Conservation (phyloP, 108 stramenopile genomes). For the Hondaea fermentalgiana region DNA sequence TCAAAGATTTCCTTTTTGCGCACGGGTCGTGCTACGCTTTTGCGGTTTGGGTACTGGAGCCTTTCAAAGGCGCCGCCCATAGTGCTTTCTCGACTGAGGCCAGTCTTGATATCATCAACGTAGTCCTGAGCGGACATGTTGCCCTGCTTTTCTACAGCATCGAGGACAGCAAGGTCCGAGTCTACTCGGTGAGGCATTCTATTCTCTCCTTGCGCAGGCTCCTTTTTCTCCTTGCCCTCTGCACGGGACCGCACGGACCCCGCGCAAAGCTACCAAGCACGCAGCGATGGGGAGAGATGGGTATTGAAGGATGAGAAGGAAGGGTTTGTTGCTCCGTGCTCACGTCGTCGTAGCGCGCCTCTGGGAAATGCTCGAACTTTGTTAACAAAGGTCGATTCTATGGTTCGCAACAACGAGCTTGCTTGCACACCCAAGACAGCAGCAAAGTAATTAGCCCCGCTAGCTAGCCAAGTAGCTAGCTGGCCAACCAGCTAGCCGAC, state of each 20-base stretch:
- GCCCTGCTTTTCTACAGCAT: no score
- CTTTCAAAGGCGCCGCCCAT: not conserved
- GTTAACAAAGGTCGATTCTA: not conserved
- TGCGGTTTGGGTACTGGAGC: not conserved
- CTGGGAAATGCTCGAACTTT: not conserved
- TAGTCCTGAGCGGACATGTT: not conserved
- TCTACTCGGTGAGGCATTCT: no score
- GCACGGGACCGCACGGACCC: no score
- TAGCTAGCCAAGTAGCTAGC: not conserved
- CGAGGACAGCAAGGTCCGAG: no score
- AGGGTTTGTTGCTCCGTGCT: no score
- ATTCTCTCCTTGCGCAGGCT: no score
- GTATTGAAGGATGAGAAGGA: no score
- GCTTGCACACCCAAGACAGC: not conserved
- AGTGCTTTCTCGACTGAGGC: not conserved
- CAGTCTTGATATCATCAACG: not conserved
- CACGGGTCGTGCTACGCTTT: not conserved
- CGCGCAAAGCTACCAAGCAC: no score
- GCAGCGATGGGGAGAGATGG: no score
- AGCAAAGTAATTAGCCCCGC: not conserved
- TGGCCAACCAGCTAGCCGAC: not conserved
- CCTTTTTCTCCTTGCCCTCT: no score
- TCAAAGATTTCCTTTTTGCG: not conserved
- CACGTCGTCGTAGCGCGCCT: no score
- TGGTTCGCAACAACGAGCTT: not conserved